These are phyloP conservation scores for Pelargonium citronellum DNA, from an alignment of 441 rosid genomes.

Conservation along the genomic window DNA sequence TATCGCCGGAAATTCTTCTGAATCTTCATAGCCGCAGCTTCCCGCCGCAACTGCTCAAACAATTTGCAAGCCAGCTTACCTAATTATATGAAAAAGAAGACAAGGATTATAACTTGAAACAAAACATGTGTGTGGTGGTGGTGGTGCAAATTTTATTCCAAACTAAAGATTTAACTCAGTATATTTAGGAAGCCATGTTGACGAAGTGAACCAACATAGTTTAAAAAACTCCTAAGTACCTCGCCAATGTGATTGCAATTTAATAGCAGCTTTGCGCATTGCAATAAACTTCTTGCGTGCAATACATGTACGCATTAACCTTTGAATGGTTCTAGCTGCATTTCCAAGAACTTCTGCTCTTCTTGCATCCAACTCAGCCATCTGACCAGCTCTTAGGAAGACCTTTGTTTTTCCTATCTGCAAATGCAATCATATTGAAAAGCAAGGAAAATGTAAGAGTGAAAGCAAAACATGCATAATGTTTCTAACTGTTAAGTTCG, in stretches of 20 bases:
- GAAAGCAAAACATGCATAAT: too few species aligned
- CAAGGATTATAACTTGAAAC: too few species aligned
- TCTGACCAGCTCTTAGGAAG: conserved; percentile 75
- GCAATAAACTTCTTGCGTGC: conserved; percentile 44
- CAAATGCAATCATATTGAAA: conserved; percentile 15
- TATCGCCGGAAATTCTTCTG: conserved; percentile 72
- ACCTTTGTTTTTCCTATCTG: conserved; percentile 79
- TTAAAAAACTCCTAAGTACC: conserved; percentile 30
- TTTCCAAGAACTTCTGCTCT: conserved; percentile 45
- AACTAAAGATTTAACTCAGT: too few species aligned
- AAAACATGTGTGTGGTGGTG: too few species aligned
- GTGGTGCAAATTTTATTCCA: too few species aligned
- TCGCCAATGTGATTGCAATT: conserved; percentile 77
- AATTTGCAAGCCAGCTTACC: not conserved
- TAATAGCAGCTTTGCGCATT: conserved; percentile 47
- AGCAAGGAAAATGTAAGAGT: not conserved
- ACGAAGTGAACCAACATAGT: conserved; percentile 3
- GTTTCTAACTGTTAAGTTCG: too few species aligned
- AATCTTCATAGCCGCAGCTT: conserved; percentile 65
- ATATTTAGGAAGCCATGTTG: too few species aligned
- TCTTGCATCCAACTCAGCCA: conserved; percentile 77
- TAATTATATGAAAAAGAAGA: too few species aligned
- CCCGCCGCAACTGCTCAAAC: conserved; percentile 37
- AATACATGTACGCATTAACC: conserved; percentile 35
- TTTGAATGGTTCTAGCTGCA: conserved; percentile 64